These are phyloP conservation scores for Geotrichum histeridarum DNA, from an alignment of 1,139 yeast genomes.

Conservation along the genomic window DNA sequence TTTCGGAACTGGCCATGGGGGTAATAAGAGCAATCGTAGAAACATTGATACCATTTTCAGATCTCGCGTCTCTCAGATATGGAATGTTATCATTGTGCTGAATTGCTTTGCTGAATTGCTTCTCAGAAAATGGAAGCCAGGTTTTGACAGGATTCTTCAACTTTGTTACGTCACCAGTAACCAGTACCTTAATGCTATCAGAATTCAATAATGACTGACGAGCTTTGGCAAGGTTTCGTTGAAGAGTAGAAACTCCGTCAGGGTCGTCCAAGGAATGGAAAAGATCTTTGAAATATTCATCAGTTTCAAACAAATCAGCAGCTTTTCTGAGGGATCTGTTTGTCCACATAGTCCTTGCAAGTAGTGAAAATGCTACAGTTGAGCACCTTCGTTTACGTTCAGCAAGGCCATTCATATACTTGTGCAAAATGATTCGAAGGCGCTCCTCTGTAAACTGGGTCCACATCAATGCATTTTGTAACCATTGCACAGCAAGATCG, in stretches of 20 bases:
- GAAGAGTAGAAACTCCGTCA: conserved; percentile 44
- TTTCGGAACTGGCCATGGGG: conserved; percentile 80
- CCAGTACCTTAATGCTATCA: conserved; percentile 60
- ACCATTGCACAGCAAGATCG: conserved; percentile 68
- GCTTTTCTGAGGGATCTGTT: conserved; percentile 61
- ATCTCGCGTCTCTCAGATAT: conserved; percentile 49
- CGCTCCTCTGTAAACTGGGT: conserved; percentile 70
- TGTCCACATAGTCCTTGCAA: conserved; percentile 50
- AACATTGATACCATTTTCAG: conserved; percentile 54
- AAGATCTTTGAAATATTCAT: conserved; percentile 50
- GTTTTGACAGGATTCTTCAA: conserved; percentile 53
- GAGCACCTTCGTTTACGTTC: conserved; percentile 79
- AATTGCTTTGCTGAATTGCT: conserved; percentile 11
- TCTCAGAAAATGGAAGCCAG: conserved; percentile 49
- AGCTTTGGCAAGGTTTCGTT: conserved; percentile 52
- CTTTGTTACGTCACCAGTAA: conserved; percentile 60
- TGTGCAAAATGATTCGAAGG: conserved; percentile 65
- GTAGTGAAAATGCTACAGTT: conserved; percentile 60
- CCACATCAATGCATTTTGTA: conserved; percentile 56
- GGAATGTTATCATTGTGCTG: conserved; percentile 40
- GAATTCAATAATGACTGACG: conserved; percentile 53
- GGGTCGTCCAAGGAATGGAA: conserved; percentile 42
- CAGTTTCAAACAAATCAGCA: conserved; percentile 61
- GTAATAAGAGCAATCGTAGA: conserved; percentile 56
- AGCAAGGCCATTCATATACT: conserved; percentile 66